Percentiles rank a stretch among this genome's conserved stretches.
Conservation (phyloP, 768 basidiomycete species). For the Ephemerocybe angulata region DNA sequence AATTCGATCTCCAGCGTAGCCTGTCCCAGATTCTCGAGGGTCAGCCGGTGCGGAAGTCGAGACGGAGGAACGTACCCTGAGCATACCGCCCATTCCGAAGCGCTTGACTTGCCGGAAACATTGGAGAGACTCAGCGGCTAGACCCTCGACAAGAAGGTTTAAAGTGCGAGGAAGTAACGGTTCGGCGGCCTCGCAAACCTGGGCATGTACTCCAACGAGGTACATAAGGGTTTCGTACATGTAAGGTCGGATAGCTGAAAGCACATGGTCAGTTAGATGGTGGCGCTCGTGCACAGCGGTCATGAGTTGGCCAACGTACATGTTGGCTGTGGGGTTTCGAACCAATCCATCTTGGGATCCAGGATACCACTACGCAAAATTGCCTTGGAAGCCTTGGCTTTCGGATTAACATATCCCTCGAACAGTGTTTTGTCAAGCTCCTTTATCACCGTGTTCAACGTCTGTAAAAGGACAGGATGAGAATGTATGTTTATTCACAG, state of each 20-base stretch:
- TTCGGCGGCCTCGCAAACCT: conserved; percentile 78
- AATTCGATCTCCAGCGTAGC: conserved; percentile 99
- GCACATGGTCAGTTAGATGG: conserved; percentile 4
- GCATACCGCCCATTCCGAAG: conserved; percentile 98
- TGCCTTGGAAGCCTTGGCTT: conserved; percentile 59
- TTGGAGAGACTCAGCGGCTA: conserved; percentile 77
- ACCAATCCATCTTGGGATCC: conserved; percentile 85
- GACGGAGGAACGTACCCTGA: conserved; percentile 84
- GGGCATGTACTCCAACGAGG: conserved; percentile 89
- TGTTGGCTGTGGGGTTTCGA: conserved; percentile 86
- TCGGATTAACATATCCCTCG: conserved; percentile 81
- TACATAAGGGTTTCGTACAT: conserved; percentile 87
- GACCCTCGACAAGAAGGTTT: conserved; percentile 73
- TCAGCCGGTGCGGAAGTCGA: too few species aligned
- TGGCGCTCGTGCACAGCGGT: neutral
- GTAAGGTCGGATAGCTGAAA: conserved; percentile 83
- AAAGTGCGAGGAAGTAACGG: conserved; percentile 80
- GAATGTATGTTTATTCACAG: too few species aligned
- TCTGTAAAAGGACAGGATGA: conserved; percentile 38
- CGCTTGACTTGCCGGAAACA: conserved; percentile 87
- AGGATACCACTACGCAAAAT: conserved; percentile 80
- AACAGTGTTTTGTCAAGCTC: conserved; percentile 89
- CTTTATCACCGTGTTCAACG: conserved; percentile 70
- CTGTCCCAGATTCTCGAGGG: too few species aligned
- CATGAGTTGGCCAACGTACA: conserved; percentile 44